These are phyloP conservation scores for Nothophaeocryptopus gaeumannii DNA, from an alignment of 2,329 filamentous ascomycete species.

Conservation along the genomic window DNA sequence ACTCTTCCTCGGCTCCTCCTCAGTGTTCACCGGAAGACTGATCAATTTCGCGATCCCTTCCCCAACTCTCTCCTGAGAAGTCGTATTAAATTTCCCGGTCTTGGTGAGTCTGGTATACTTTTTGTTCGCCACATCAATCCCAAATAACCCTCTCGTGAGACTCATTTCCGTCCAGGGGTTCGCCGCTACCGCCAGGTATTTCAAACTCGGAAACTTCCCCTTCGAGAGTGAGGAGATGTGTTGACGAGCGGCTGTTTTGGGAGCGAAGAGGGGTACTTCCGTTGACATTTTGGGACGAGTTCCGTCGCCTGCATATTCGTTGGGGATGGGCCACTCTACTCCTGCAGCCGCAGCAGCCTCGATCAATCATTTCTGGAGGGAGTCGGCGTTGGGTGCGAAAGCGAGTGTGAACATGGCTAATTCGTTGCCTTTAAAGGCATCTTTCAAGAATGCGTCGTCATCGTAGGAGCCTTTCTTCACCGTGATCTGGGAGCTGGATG, in stretches of 20 bases:
- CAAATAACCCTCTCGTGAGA: too few species aligned
- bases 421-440: slow-evolving; percentile 31
- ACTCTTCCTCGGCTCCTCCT: slow-evolving; percentile 34
- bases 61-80: slow-evolving; percentile 6
- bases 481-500: slow-evolving; percentile 28
- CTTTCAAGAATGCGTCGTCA: slow-evolving; percentile 19
- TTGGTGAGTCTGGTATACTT: too few species aligned
- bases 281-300: too few species aligned
- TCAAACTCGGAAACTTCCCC: too few species aligned
- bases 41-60: slow-evolving; percentile 36
- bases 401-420: slow-evolving; percentile 32
- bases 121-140: too few species aligned
- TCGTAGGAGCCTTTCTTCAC: slow-evolving; percentile 29
- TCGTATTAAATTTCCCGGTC: too few species aligned
- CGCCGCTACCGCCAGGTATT: too few species aligned
- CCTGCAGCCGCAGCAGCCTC: slow-evolving; percentile 26
- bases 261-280: too few species aligned
- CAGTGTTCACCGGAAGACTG: slow-evolving; percentile 29
- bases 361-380: slow-evolving; percentile 20
- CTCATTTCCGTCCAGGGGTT: too few species aligned
- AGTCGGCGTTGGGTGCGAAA: slow-evolving; percentile 19
- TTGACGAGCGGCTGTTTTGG: too few species aligned
- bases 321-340: slow-evolving; percentile 29
- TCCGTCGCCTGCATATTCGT: too few species aligned
- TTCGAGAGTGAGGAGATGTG: too few species aligned